Conservation (phyloP, 108 stramenopile species). For the Cyclotella cryptica region DNA sequence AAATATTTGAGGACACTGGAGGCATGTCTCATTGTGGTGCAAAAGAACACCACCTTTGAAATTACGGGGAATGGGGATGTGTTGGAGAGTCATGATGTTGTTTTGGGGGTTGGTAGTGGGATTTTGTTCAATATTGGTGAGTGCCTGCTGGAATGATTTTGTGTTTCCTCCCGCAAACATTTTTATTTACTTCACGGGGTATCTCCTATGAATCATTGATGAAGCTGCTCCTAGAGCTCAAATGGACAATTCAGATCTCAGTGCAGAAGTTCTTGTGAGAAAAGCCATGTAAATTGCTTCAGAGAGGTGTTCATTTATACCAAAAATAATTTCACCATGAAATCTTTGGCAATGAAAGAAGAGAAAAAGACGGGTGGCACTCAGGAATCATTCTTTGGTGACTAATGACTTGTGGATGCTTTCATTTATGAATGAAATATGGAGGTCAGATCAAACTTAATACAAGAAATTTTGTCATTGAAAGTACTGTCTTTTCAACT, state of each 20-base stretch:
- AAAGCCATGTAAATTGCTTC: constrained; percentile 94
- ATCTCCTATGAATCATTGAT: constrained; percentile 17
- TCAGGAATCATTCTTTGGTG: background rate
- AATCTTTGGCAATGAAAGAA: constrained; percentile 66
- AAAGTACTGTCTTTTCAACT: too few relatives aligned
- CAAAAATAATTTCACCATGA: constrained; percentile 86
- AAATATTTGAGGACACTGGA: constrained; percentile 96
- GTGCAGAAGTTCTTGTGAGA: constrained; percentile 91
- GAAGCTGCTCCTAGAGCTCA: constrained; percentile 95
- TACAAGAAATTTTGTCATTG: too few relatives aligned
- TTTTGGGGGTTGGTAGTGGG: constrained; percentile 91
- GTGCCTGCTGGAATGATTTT: constrained; percentile 22
- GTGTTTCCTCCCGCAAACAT: too few relatives aligned
- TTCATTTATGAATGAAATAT: too few relatives aligned
- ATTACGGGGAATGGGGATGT: constrained; percentile 99
- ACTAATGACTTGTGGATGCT: too few relatives aligned
- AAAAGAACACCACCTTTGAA: constrained; percentile 85
- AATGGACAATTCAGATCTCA: constrained; percentile 80
- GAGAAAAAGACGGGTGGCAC: constrained; percentile 8
- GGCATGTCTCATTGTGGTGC: constrained; percentile 91
- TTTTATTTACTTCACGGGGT: background rate
- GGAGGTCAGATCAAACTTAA: too few relatives aligned
- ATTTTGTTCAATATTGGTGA: constrained; percentile 81
- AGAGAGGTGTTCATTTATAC: constrained; percentile 98
- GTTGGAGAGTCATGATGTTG: constrained; percentile 92